Conservation (phyloP, 306 rosid species). For the Calophaca sinica region DNA sequence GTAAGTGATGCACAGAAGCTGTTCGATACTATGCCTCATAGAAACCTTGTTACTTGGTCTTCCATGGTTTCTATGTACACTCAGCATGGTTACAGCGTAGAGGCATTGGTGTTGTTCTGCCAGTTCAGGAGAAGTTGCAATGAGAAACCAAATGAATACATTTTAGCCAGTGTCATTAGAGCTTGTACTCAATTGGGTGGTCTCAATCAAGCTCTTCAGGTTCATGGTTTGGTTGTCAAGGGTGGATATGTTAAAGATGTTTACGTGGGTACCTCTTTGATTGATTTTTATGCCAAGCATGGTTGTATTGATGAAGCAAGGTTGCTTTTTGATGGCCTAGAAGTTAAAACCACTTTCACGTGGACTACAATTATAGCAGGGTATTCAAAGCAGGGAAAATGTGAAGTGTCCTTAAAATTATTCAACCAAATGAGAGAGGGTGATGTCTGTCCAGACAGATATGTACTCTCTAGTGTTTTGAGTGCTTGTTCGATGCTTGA, state of each 20-base stretch:
- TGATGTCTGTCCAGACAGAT: slow-evolving; percentile 64
- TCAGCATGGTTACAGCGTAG: slow-evolving; percentile 53
- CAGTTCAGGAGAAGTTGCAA: slow-evolving; percentile 56
- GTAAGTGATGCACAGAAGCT: slow-evolving; percentile 61
- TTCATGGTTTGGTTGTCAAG: slow-evolving; percentile 69
- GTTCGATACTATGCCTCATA: slow-evolving; percentile 74
- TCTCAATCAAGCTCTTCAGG: slow-evolving; percentile 60
- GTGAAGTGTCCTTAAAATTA: slow-evolving; percentile 72
- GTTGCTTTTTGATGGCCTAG: slow-evolving; percentile 67
- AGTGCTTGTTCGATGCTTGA: slow-evolving; percentile 75
- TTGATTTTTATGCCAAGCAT: slow-evolving; percentile 73
- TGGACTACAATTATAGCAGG: slow-evolving; percentile 86
- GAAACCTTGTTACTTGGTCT: slow-evolving; percentile 79
- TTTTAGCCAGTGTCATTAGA: slow-evolving; percentile 70
- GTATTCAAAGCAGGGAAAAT: slow-evolving; percentile 68
- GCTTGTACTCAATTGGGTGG: slow-evolving; percentile 71
- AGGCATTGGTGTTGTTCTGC: slow-evolving; percentile 65
- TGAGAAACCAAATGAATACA: slow-evolving; percentile 69
- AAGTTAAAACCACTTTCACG: slow-evolving; percentile 64
- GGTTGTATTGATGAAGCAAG: slow-evolving; percentile 69
- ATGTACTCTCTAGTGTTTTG: slow-evolving; percentile 80
- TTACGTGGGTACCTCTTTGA: slow-evolving; percentile 84
- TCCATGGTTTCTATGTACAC: slow-evolving; percentile 81
- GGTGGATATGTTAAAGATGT: slow-evolving; percentile 71
- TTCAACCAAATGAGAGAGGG: slow-evolving; percentile 70